Base-by-base conservation (phyloP, 192 early-diverging fungal species). In the Rhizophagus prolifer region DNA sequence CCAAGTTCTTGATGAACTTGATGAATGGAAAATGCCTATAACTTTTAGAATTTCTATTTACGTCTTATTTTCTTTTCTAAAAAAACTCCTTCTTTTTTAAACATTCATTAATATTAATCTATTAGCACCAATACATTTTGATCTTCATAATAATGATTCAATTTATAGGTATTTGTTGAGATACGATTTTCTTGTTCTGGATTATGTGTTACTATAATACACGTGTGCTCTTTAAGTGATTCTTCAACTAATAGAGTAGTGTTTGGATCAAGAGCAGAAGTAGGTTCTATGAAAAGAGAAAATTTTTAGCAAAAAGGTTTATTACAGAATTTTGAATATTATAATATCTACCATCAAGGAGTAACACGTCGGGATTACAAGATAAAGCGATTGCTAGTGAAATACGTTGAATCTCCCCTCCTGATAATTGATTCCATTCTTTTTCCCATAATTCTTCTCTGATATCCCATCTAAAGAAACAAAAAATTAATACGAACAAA, bases 391-490 rank as follows among this genome's bases (percentile, higher is more conserved):
- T 91, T 1, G 95, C 95, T 28, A 96, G 79, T 0, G 91, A 84
- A 70, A 92, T 87, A 19, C 95, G 88, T 76, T 96, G 95, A 75
- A 89, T 88, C 82, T 96, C 94, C 61, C 95, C 95, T 36, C 95
- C 95, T 19, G 93, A 94, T 16, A 96, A 80, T 23, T 86, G 90
- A 28, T 84, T 86, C 92, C 92, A 96, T 50, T 88, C 85, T 76
- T 91, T 90, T 30, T 90, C 81, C 92, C 94, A 96, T 41, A 87
- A 76, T 14, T 91, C 90, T 9, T 84, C 79, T 3, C 83, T 76
- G 26, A 96, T 80, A 19, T 86, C 86, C 94, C 94, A 96, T 85
- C 86, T 78, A 86, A 80, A 2, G 78, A 88, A 78, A 94, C 86
- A 12, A 12, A 70, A 85, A 8, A 90, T 83, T 79, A 26, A 23